A percentile compares a stretch with the other conserved stretches of the same genome.
Conservation (phyloP, 202 grass and related monocot genomes). For the Tripidium arundinaceum region DNA sequence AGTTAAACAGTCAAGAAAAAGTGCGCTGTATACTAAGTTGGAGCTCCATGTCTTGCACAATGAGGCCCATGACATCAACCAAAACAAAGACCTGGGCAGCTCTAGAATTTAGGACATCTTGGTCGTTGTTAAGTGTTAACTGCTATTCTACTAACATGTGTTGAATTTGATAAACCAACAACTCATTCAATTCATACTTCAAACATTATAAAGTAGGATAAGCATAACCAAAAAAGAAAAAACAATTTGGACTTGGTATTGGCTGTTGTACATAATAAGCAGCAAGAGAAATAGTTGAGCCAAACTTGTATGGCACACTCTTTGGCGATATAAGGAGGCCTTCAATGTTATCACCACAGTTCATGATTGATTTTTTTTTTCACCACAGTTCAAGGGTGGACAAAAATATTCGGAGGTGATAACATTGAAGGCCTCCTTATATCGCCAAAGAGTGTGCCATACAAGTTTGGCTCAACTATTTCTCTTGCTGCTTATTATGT, state of each 20-base stretch:
- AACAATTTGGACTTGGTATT: background rate
- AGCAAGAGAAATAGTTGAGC: background rate
- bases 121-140: too few relatives aligned
- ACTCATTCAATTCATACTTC: background rate
- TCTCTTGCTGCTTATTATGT: background rate
- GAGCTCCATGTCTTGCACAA: too few relatives aligned
- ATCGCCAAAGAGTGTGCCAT: slow-evolving; percentile 76
- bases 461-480: slow-evolving; percentile 49
- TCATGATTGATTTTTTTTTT: too few relatives aligned
- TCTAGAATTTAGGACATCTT: too few relatives aligned
- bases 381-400: too few relatives aligned
- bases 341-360: slow-evolving; percentile 85
- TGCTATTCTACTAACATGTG: background rate
- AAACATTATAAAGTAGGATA: background rate
- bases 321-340: slow-evolving; percentile 71
- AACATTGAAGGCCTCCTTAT: slow-evolving; percentile 82
- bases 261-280: background rate
- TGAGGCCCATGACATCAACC: too few relatives aligned
- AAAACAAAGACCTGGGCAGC: too few relatives aligned
- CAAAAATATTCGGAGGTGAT: slow-evolving; percentile 88
- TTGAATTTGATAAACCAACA: background rate
- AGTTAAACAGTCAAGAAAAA: too few relatives aligned
- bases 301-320: slow-evolving; percentile 78
- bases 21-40: too few relatives aligned
- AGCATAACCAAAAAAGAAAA: background rate